These are phyloP conservation scores for Thelonectria discophora DNA, from an alignment of 2,329 filamentous ascomycete genomes.

Conservation along the genomic window DNA sequence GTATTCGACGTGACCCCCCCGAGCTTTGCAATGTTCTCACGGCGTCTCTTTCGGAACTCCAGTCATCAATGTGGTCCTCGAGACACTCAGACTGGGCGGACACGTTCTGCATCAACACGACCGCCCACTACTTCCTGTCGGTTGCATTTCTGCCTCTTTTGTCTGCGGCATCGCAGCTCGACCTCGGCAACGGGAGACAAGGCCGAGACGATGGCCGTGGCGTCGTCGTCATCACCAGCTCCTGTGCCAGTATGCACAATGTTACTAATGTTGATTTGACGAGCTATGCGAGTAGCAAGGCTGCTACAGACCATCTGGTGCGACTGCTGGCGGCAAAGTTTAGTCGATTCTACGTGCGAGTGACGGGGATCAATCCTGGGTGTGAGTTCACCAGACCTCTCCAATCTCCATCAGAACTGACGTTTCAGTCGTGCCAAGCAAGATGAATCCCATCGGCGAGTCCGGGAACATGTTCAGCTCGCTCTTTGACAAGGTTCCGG, in stretches of 20 bases:
- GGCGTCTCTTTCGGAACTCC: conserved; percentile 53
- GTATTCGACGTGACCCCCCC: conserved; percentile 56
- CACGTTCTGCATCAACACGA: conserved; percentile 58
- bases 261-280: conserved; percentile 62
- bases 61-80: conserved; percentile 58
- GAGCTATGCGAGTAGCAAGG: conserved; percentile 61
- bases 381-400: conserved; percentile 38
- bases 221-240: conserved; percentile 58
- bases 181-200: conserved; percentile 46
- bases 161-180: conserved; percentile 48
- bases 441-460: conserved; percentile 46
- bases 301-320: conserved; percentile 61
- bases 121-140: conserved; percentile 59
- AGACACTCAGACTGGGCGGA: conserved; percentile 53
- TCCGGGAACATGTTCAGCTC: conserved; percentile 46
- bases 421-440: conserved; percentile 45
- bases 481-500: conserved; percentile 46
- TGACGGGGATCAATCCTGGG: conserved; percentile 46
- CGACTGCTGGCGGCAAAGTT: conserved; percentile 59
- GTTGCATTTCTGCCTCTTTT: conserved; percentile 57
- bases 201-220: conserved; percentile 51
- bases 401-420: neutral
- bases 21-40: conserved; percentile 54
- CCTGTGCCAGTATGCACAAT: conserved; percentile 62
- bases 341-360: conserved; percentile 45